Evolutionary conservation across 768 basidiomycete species (phyloP), one percentile per base, ranked within the genome.

Genomic region (Tulasnella sp.): DNA sequence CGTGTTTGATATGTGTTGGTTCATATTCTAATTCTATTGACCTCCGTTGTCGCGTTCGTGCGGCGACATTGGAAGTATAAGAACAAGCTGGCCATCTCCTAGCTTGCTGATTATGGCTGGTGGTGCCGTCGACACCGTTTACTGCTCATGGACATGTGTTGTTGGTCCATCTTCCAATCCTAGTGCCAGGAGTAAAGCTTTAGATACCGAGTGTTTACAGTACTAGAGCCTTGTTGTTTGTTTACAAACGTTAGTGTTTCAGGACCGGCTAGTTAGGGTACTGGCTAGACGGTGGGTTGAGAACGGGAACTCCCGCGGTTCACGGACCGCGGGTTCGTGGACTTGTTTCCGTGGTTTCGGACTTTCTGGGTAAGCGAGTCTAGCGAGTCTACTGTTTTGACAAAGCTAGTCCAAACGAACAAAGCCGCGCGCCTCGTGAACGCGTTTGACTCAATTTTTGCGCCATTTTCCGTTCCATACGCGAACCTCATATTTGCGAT

Each of bases 301-400:
- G 64, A 69, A 69, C 64, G 31, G 64, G 64, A 69, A 14, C 34
- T 16, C 28, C 64, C 16, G 64, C 34, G 6, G 64, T 69, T 31
- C 64, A 69, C 64, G 64, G 64, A 11, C 64, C 64, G 28, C 64
- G 64, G 64, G 18, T 69, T 31, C 64, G 12, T 37, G 64, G 64
- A 69, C 64, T 69, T 69, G 64, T 69, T 69, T 69, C 64, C 64
- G 64, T 37, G 31, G 64, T 69, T 69, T 69, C 64, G 64, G 64
- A 69, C 64, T 69, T 69, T 69, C 64, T 69, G 64, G 60, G n/a
- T n/a, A n/a, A n/a, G n/a, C n/a, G n/a, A n/a, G n/a, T n/a, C n/a
- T n/a, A n/a, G n/a, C n/a, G n/a, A n/a, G n/a, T n/a, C n/a, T n/a
- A n/a, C n/a, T n/a, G n/a, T n/a, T n/a, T n/a, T n/a, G n/a, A n/a